Evolutionary conservation across 1,139 yeast species (phyloP).

Genomic region (Geotrichum histeridarum): DNA sequence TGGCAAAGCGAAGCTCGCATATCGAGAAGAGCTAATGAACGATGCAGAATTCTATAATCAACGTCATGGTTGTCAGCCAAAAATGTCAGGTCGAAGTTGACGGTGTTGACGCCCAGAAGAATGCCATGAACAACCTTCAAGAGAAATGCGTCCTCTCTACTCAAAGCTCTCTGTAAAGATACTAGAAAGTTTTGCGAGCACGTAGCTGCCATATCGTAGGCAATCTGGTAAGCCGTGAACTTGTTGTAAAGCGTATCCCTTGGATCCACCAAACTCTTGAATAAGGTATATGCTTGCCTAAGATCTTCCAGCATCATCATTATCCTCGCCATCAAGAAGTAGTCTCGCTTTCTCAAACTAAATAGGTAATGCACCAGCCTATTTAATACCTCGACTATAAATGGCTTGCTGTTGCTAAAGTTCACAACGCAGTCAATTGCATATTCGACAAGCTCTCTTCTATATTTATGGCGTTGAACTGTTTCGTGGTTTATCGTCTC

Average conservation of each 20-base stretch:
- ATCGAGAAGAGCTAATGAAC: too few species aligned
- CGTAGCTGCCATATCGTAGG: conserved; percentile 86
- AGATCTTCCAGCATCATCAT: conserved; percentile 82
- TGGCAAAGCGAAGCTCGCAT: too few species aligned
- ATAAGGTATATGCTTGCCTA: conserved; percentile 59
- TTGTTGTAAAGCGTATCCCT: conserved; percentile 35
- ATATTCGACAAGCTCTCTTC: conserved; percentile 60
- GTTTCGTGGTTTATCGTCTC: conserved; percentile 50
- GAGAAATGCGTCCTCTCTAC: too few species aligned
- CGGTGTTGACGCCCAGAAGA: too few species aligned
- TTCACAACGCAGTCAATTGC: conserved; percentile 70
- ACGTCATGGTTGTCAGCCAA: too few species aligned
- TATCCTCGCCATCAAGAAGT: conserved; percentile 71
- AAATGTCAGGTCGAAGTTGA: too few species aligned
- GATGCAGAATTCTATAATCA: too few species aligned
- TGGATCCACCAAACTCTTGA: conserved; percentile 52
- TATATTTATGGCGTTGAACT: conserved; percentile 29
- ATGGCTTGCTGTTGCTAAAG: conserved; percentile 57
- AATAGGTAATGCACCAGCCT: conserved; percentile 58
- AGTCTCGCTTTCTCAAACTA: conserved; percentile 61
- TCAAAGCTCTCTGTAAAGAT: conserved; percentile 43
- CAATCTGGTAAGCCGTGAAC: conserved; percentile 81
- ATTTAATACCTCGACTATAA: conserved; percentile 60
- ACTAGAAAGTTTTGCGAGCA: conserved; percentile 85
- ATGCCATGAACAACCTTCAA: too few species aligned